Evolutionary conservation across 805 yeast species (phyloP).

Genomic region (Candida insectorum): DNA sequence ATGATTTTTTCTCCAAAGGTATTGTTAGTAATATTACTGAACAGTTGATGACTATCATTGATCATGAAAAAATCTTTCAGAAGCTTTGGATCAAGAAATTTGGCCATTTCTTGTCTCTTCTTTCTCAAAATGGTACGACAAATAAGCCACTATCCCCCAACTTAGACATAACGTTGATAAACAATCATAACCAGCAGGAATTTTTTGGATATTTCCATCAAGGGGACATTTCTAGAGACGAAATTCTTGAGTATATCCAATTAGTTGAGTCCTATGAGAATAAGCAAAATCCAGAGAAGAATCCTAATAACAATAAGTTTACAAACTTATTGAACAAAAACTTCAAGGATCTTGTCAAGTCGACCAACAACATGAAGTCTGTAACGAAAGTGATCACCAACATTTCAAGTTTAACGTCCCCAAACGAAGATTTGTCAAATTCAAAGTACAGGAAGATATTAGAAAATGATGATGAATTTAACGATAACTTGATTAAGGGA

Average conservation of each 20-base stretch:
- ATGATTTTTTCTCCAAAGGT: slow-evolving; percentile 38
- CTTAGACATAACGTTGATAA: slow-evolving; percentile 35
- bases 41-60: slow-evolving; percentile 53
- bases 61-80: slow-evolving; percentile 54
- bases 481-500: slow-evolving; percentile 47
- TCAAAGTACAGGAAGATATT: slow-evolving; percentile 11
- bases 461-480: slow-evolving; percentile 28
- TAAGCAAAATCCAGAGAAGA: neutral
- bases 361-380: slow-evolving; percentile 34
- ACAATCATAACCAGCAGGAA: slow-evolving; percentile 13
- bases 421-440: slow-evolving; percentile 11
- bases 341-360: slow-evolving; percentile 42
- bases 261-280: slow-evolving; percentile 20
- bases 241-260: slow-evolving; percentile 27
- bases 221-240: slow-evolving; percentile 29
- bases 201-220: slow-evolving; percentile 34
- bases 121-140: slow-evolving; percentile 11
- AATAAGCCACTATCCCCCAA: slow-evolving; percentile 19
- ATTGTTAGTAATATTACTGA: slow-evolving; percentile 47
- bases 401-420: slow-evolving; percentile 25
- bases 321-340: slow-evolving; percentile 40
- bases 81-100: slow-evolving; percentile 64
- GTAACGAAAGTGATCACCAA: slow-evolving; percentile 30
- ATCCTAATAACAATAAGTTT: slow-evolving; percentile 26
- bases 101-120: slow-evolving; percentile 35